Conservation (phyloP, 2,329 filamentous ascomycete genomes). For the Didymosphaeria variabile region DNA sequence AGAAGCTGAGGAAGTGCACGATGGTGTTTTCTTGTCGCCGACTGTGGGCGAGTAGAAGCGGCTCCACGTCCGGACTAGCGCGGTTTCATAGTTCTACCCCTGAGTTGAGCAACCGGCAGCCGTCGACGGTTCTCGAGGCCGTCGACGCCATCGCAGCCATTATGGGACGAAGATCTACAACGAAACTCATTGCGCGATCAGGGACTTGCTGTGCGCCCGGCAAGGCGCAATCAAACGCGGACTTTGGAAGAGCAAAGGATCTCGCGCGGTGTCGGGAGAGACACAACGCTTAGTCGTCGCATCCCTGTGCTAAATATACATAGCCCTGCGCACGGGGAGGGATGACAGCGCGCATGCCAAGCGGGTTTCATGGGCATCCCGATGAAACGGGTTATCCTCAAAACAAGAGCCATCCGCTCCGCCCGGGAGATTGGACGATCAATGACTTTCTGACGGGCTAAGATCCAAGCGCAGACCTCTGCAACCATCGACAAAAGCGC, state of each 20-base stretch:
- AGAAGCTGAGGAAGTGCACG: constrained; percentile 29
- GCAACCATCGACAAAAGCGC: constrained; percentile 45
- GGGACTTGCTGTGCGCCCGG: not conserved
- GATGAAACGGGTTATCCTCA: constrained; percentile 49
- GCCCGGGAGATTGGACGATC: constrained; percentile 52
- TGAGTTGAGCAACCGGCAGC: constrained; percentile 34
- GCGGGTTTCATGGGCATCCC: constrained; percentile 42
- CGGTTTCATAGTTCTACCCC: constrained; percentile 43
- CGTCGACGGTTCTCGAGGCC: constrained; percentile 30
- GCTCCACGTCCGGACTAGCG: constrained; percentile 26
- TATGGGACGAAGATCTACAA: constrained; percentile 34
- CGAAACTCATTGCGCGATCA: constrained; percentile 13
- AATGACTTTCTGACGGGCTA: constrained; percentile 51
- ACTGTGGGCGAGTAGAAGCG: constrained; percentile 41
- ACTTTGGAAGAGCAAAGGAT: constrained; percentile 8
- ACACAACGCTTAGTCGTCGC: constrained; percentile 25
- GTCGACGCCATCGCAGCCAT: constrained; percentile 40
- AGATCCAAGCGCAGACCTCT: constrained; percentile 44
- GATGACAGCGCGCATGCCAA: constrained; percentile 49
- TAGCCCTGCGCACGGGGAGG: constrained; percentile 39
- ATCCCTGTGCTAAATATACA: constrained; percentile 43
- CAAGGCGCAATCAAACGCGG: constrained; percentile 15
- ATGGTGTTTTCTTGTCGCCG: constrained; percentile 36
- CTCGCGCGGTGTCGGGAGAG: constrained; percentile 18
- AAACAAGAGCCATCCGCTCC: constrained; percentile 51